Evolutionary conservation across 2,329 filamentous ascomycete genomes (phyloP), one percentile per base, ranked within the genome.

Genomic region (Apiospora aurea): DNA sequence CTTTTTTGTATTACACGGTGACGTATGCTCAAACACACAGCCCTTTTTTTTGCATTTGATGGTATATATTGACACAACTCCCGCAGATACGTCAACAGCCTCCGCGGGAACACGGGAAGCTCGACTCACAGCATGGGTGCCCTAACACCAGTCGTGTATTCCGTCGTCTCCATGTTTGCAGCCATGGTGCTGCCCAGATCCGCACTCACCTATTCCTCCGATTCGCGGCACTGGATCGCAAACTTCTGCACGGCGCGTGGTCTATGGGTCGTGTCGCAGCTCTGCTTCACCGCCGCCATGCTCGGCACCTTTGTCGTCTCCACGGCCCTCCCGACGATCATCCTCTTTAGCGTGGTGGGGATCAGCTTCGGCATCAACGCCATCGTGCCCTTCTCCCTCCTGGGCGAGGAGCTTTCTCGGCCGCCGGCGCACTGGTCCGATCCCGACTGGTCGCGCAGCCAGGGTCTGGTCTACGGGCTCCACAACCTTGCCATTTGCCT

Each of bases 401-500:
- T 69, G 7, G 68, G 44, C 46, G 14, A 57, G 10, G 68, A 69
- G 26, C 24, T 69, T 2, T 69, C 68, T 4, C 68, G 68, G 7
- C 46, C 46, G 18, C 21, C 46, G 46, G 21, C 46, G 46, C 46
- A 49, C 21, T 49, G 46, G 46, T n/a, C 46, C 21, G 46, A 49
- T 10, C 21, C 21, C 46, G 46, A n/a, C 46, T 49, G 46, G 46
- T 49, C 46, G 44, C n/a, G 26, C 8, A 43, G 46, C 46, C 44
- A 69, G 5, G 68, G 68, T 1, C 41, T 69, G 46, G 10, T 69
- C 7, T 69, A 69, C 16, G 68, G 68, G 26, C 26, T 69, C 0
- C 29, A 69, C 8, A 69, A 69, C 46, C 68, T 69, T 18, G 68
- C 68, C 0, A 69, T 69, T 13, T 69, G 68, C 7, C 29, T 69